A percentile compares a stretch with the other conserved stretches of the same genome.
These are phyloP conservation scores for Vigna hirtella DNA, from an alignment of 306 rosid genomes.

Conservation along the genomic window DNA sequence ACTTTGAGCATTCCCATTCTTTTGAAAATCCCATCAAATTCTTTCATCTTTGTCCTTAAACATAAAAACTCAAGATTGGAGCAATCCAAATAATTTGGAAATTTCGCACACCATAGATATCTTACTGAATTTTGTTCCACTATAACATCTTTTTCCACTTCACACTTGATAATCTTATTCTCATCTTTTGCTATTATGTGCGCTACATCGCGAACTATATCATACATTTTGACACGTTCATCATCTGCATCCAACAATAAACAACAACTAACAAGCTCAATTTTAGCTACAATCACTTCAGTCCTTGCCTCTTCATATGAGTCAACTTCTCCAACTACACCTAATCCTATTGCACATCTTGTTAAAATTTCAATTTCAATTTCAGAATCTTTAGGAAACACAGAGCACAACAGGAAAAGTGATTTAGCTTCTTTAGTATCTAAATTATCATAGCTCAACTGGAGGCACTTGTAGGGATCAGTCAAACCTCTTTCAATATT, in stretches of 20 bases:
- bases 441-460: constrained; percentile 31
- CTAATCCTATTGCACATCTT: constrained; percentile 6
- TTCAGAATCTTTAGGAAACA: constrained; percentile 41
- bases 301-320: background rate
- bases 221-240: constrained; percentile 40
- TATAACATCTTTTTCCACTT: background rate
- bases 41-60: background rate
- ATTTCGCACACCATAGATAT: constrained; percentile 13
- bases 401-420: constrained; percentile 38
- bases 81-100: background rate
- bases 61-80: constrained; percentile 16
- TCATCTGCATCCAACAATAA: background rate
- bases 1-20: constrained; percentile 31
- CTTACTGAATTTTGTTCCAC: background rate
- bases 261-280: constrained; percentile 21
- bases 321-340: background rate
- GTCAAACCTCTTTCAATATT: background rate
- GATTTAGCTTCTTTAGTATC: background rate
- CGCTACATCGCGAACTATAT: constrained; percentile 23
- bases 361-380: constrained; percentile 3
- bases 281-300: background rate
- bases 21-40: background rate
- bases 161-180: background rate
- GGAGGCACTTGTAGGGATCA: constrained; percentile 33
- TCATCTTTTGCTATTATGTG: background rate